Conservation (phyloP, 257 asterid genomes). For the Leptodermis oblonga region DNA sequence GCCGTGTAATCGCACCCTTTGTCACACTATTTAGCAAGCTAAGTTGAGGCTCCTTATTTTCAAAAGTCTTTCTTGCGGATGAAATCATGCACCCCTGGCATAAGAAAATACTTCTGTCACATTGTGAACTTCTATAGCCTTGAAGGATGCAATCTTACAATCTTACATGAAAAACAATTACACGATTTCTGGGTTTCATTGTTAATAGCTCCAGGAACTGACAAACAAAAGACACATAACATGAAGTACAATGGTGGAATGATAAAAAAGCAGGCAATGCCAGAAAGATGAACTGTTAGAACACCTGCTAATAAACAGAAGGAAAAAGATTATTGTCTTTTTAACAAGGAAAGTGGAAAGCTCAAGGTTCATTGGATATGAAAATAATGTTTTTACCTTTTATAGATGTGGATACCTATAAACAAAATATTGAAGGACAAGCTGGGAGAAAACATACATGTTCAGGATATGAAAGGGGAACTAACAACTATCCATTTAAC, state of each 20-base stretch:
- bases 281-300: background rate
- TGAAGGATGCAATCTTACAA: constrained; percentile 9
- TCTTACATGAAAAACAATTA: background rate
- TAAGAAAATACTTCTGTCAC: constrained; percentile 7
- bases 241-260: background rate
- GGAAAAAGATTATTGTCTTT: background rate
- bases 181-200: background rate
- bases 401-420: background rate
- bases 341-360: background rate
- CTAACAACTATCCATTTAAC: background rate
- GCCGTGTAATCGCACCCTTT: constrained; percentile 58
- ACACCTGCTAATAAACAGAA: background rate
- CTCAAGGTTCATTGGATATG: background rate
- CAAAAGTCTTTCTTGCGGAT: constrained; percentile 25
- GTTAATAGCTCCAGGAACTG: background rate
- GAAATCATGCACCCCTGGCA: constrained; percentile 29
- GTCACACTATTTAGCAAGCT: constrained; percentile 40
- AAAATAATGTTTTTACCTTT: background rate
- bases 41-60: constrained; percentile 30
- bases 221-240: background rate
- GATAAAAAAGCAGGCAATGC: background rate
- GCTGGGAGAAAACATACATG: background rate
- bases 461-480: background rate
- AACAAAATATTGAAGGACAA: background rate
- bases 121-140: background rate